A percentile compares a stretch with the other conserved stretches of the same genome.
phyloP scores from a whole-genome alignment of 2,329 filamentous ascomycete species.

The Alternaria infectoria region DNA sequence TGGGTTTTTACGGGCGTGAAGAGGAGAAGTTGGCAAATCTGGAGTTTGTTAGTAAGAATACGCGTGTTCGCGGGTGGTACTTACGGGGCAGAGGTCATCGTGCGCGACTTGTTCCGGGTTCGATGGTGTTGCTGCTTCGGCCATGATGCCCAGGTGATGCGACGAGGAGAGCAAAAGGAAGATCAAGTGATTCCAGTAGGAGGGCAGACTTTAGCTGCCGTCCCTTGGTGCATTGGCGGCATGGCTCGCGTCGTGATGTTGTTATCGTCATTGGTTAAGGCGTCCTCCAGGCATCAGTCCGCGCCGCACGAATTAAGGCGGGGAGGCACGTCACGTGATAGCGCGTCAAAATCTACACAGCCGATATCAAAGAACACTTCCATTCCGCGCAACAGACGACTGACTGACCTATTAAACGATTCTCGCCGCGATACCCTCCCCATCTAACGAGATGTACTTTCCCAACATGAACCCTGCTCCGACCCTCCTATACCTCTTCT shows the following conservation, averaged over 20 bases:
- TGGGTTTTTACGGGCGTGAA: slow-evolving; percentile 51
- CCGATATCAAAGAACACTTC: too few relatives aligned
- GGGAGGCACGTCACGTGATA: slow-evolving; percentile 2
- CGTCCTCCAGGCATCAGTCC: slow-evolving; percentile 10
- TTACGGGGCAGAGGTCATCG: slow-evolving; percentile 53
- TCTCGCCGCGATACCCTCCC: slow-evolving; percentile 3
- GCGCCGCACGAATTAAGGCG: slow-evolving; percentile 2
- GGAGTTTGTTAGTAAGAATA: background rate
- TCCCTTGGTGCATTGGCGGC: background rate
- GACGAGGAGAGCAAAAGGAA: background rate
- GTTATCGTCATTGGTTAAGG: slow-evolving; percentile 2
- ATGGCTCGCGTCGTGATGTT: background rate
- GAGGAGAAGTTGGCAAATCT: slow-evolving; percentile 54
- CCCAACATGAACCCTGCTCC: slow-evolving; percentile 24
- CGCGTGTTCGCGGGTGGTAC: background rate
- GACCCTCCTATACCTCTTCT: slow-evolving; percentile 16
- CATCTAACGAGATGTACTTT: slow-evolving; percentile 17
- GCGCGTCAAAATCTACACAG: background rate
- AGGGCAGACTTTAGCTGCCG: background rate
- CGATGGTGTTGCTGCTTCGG: background rate
- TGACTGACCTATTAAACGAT: slow-evolving; percentile 2
- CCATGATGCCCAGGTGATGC: background rate
- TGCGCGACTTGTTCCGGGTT: slow-evolving; percentile 36
- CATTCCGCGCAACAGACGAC: background rate
- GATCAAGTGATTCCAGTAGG: background rate